Conservation (phyloP, 164 flowering plant genomes). For the Sedum album region DNA sequence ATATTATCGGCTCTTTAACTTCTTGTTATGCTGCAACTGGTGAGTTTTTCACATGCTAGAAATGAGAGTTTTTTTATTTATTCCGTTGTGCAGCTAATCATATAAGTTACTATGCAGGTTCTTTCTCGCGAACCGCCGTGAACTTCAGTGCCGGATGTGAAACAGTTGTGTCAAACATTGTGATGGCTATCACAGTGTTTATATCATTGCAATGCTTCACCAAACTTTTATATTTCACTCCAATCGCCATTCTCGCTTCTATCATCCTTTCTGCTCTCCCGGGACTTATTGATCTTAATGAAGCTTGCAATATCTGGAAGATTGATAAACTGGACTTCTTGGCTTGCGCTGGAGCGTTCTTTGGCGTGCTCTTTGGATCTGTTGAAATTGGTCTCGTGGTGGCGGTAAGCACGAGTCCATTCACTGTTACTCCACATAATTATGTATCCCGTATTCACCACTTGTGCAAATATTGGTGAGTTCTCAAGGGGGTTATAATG, state of each 20-base stretch:
- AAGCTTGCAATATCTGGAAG: constrained; percentile 33
- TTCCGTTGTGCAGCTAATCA: not conserved
- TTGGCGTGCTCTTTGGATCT: constrained; percentile 40
- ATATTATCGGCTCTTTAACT: constrained; percentile 62
- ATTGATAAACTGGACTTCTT: constrained; percentile 44
- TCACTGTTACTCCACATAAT: not conserved
- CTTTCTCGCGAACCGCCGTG: constrained; percentile 47
- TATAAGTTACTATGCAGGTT: constrained; percentile 22
- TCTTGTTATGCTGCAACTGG: constrained; percentile 84
- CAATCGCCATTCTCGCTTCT: constrained; percentile 44
- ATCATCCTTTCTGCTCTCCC: constrained; percentile 44
- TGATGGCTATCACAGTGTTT: constrained; percentile 38
- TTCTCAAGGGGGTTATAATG: not conserved
- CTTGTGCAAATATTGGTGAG: not conserved
- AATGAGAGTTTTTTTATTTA: not conserved
- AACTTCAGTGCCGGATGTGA: constrained; percentile 45
- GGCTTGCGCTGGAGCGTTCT: constrained; percentile 47
- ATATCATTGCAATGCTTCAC: constrained; percentile 31
- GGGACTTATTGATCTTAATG: constrained; percentile 33
- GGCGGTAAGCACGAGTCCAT: constrained; percentile 22
- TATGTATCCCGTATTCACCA: not conserved
- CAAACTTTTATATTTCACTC: constrained; percentile 36
- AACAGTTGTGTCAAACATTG: constrained; percentile 41
- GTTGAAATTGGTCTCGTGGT: constrained; percentile 48
- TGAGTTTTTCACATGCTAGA: constrained; percentile 10